These are phyloP conservation scores for Schrenkiella parvula DNA, from an alignment of 345 rosid species.

Conservation along the genomic window DNA sequence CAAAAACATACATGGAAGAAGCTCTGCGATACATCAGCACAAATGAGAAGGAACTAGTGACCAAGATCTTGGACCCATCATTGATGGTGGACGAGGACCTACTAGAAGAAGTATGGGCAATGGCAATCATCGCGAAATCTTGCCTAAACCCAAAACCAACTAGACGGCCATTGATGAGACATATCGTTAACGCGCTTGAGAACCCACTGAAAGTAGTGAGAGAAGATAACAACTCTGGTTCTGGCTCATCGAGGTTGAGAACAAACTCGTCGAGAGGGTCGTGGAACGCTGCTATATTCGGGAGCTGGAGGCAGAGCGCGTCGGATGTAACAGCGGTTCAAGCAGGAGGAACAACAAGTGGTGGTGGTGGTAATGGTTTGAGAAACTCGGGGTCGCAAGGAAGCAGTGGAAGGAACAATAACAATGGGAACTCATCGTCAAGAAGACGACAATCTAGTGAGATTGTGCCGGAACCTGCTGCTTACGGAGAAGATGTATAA, in stretches of 20 bases:
- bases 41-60: conserved; percentile 87
- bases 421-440: conserved; percentile 67
- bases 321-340: conserved; percentile 63
- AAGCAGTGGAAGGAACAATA: conserved; percentile 55
- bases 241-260: conserved; percentile 75
- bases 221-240: conserved; percentile 50
- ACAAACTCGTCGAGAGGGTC: conserved; percentile 85
- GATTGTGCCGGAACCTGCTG: conserved; percentile 76
- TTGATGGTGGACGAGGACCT: conserved; percentile 88
- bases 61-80: conserved; percentile 84
- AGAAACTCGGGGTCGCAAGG: conserved; percentile 85
- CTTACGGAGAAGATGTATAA: conserved; percentile 46
- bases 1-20: conserved; percentile 73
- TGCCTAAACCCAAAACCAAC: conserved; percentile 93
- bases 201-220: conserved; percentile 88
- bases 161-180: conserved; percentile 90
- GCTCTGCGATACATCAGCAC: conserved; percentile 69
- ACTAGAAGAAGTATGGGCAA: conserved; percentile 98
- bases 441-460: conserved; percentile 74
- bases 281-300: conserved; percentile 89
- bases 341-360: conserved; percentile 39
- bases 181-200: conserved; percentile 88
- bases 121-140: conserved; percentile 93
- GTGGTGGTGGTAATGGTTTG: conserved; percentile 57
- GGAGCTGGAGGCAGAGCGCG: conserved; percentile 96